These are phyloP conservation scores for Aspergillus indologenus DNA, from an alignment of 495 filamentous ascomycete species.

Conservation along the genomic window DNA sequence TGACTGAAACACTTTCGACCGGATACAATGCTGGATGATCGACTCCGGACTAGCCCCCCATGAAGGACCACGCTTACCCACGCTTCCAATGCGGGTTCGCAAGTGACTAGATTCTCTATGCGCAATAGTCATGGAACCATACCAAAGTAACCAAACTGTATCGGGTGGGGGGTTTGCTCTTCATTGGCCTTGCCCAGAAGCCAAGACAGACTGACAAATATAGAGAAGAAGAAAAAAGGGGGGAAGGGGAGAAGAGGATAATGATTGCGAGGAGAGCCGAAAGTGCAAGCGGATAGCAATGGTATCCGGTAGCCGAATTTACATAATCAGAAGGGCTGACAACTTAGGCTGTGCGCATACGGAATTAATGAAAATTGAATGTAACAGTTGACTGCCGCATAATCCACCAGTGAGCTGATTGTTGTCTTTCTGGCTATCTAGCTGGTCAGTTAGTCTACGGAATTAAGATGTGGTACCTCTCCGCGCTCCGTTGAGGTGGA, in stretches of 20 bases:
- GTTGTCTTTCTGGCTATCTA: not conserved
- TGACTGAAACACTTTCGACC: not conserved
- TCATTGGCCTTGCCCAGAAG: constrained; percentile 4
- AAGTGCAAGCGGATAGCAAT: constrained; percentile 3
- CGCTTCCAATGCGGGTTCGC: not conserved
- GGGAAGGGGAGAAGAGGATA: not conserved
- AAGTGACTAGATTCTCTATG: constrained; percentile 9
- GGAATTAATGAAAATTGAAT: constrained; percentile 1
- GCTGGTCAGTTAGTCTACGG: not conserved
- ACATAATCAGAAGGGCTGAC: not conserved
- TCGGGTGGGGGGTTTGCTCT: constrained; percentile 9
- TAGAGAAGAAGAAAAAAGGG: constrained; percentile 6
- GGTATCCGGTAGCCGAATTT: not conserved
- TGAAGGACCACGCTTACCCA: not conserved
- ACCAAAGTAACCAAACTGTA: constrained; percentile 17
- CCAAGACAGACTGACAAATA: constrained; percentile 12
- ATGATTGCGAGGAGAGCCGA: not conserved
- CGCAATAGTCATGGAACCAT: constrained; percentile 19
- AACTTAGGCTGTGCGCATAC: constrained; percentile 11
- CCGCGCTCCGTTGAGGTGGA: constrained; percentile 12
- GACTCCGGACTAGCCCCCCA: not conserved
- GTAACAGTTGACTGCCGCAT: not conserved
- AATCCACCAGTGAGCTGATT: not conserved
- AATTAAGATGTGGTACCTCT: constrained; percentile 6
- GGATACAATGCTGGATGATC: not conserved